Percentiles rank a stretch among this genome's conserved stretches.
These are phyloP conservation scores for Rubia occidens DNA, from an alignment of 305 asterid genomes.

Conservation along the genomic window DNA sequence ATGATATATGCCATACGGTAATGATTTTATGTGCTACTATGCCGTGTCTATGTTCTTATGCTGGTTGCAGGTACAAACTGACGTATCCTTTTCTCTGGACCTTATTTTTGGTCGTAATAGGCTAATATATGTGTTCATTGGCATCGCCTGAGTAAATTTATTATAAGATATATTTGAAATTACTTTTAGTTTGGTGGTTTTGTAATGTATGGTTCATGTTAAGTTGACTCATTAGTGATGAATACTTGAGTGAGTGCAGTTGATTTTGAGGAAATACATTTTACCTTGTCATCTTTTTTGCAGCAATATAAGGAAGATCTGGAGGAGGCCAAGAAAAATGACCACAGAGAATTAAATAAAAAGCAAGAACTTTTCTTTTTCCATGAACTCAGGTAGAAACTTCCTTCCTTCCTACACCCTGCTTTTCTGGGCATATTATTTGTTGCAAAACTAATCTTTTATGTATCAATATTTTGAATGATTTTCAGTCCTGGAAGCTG, in stretches of 20 bases:
- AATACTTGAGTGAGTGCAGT: neutral
- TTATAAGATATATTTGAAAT: no score
- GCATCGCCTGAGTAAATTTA: neutral
- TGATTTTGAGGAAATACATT: slow-evolving; percentile 7
- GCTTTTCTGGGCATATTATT: no score
- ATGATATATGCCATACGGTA: neutral
- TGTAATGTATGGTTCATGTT: neutral
- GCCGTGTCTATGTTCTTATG: neutral
- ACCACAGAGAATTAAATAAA: slow-evolving; percentile 89
- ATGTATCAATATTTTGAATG: no score
- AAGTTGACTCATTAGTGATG: neutral
- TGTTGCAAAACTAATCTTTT: no score
- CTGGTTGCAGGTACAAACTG: no score
- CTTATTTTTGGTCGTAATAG: no score
- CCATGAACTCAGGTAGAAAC: slow-evolving; percentile 37
- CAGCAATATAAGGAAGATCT: slow-evolving; percentile 76
- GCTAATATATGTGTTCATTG: neutral
- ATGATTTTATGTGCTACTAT: neutral
- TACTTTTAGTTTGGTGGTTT: no score
- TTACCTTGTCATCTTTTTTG: slow-evolving; percentile 20
- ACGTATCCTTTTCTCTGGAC: neutral
- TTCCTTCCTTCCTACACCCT: no score
- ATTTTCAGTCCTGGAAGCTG: slow-evolving; percentile 81
- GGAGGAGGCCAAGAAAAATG: slow-evolving; percentile 94
- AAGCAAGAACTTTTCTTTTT: slow-evolving; percentile 97